A percentile compares a stretch with the other conserved stretches of the same genome.
phyloP scores from a whole-genome alignment of 1,284 basidiomycete genomes.

The Rhodotorula sp. region DNA sequence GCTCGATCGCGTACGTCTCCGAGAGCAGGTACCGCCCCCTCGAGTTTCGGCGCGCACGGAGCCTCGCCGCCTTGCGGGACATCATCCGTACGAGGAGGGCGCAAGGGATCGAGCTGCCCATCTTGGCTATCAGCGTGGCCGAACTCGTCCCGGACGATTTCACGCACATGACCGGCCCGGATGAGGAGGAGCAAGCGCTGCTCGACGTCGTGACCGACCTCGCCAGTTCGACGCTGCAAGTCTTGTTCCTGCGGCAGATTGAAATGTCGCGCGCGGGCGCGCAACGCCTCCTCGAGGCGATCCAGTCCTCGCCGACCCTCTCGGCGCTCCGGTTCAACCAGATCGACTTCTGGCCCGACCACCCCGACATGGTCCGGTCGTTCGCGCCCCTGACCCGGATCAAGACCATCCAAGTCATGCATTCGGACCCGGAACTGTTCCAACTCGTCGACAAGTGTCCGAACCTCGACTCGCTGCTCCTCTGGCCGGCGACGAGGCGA shows the following conservation, averaged over 20 bases:
- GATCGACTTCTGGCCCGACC: conserved; percentile 11
- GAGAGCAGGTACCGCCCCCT: neutral
- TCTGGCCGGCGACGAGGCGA: conserved; percentile 30
- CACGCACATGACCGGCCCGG: neutral
- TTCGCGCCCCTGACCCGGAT: conserved; percentile 4
- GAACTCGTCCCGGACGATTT: neutral
- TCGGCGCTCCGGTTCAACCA: conserved; percentile 31
- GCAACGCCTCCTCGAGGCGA: conserved; percentile 7
- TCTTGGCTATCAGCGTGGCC: conserved; percentile 7
- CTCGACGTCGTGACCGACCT: conserved; percentile 2
- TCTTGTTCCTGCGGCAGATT: conserved; percentile 28
- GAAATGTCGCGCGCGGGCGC: neutral
- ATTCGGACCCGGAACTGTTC: conserved; percentile 24
- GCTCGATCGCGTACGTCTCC: conserved; percentile 11
- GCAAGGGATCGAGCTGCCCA: neutral
- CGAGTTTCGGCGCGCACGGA: conserved; percentile 1
- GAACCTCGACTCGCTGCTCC: conserved; percentile 34
- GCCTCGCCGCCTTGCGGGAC: neutral
- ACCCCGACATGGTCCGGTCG: neutral
- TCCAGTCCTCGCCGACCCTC: conserved; percentile 2
- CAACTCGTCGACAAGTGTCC: conserved; percentile 18
- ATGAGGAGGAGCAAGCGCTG: neutral
- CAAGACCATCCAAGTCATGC: conserved; percentile 37
- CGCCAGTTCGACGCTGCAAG: conserved; percentile 1
- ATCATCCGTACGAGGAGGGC: neutral